phyloP scores from a whole-genome alignment of 169 alveolate species.

The Plasmodium inui region DNA sequence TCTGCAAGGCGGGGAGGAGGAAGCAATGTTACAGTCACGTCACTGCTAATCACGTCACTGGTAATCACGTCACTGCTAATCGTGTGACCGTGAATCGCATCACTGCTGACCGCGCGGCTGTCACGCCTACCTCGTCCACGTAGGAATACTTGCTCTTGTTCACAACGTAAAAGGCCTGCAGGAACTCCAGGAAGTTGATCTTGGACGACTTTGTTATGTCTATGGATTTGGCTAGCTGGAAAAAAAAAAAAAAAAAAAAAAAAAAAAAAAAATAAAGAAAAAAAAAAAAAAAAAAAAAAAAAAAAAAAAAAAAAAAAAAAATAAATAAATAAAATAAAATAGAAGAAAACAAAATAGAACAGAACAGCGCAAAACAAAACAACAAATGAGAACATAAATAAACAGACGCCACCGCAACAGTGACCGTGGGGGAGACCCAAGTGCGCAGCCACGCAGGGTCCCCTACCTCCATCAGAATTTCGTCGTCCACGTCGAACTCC shows the following conservation, averaged over 20 bases:
- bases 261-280: background rate
- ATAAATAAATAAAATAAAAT: background rate
- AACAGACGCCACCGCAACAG: background rate
- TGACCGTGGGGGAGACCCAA: background rate
- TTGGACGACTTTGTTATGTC: slow-evolving; percentile 86
- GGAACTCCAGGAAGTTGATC: slow-evolving; percentile 88
- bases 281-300: no score
- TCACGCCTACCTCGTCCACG: slow-evolving; percentile 87
- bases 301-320: background rate
- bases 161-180: slow-evolving; percentile 90
- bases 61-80: background rate
- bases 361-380: no score
- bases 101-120: background rate
- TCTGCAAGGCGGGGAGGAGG: slow-evolving; percentile 34
- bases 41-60: background rate
- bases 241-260: background rate
- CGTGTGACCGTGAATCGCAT: no score
- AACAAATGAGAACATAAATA: background rate
- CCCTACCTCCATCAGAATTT: slow-evolving; percentile 78
- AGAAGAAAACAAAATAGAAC: background rate
- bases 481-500: slow-evolving; percentile 86
- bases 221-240: slow-evolving; percentile 87
- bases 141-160: slow-evolving; percentile 87
- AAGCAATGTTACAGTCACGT: background rate
- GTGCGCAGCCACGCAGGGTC: background rate